Base-by-base conservation (phyloP, 2,329 filamentous ascomycete genomes). In the Ustulina deusta region DNA sequence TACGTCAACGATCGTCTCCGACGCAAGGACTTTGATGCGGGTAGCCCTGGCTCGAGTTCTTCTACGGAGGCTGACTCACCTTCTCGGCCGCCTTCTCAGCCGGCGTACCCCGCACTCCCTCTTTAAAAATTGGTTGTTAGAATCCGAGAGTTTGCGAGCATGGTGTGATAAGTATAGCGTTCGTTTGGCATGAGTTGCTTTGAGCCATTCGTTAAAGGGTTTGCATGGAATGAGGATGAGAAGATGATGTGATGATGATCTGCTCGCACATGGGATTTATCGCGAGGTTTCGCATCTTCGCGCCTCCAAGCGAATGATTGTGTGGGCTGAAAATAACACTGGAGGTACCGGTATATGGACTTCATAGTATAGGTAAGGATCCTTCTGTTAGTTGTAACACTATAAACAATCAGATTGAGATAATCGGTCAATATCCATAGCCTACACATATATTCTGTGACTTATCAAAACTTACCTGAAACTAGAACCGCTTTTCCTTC, bases 1-100 rank as follows among this genome's bases (percentile, higher is more conserved):
- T 86, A 87, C 68, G 83, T 91, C 61, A 83, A 83, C 54, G 81
- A 85, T 11, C 85, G 88, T 36, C 82, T 91, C n/a, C 82, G 87
- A 63, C 83, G 83, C 38, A 82, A 82, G 71, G 86, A 90, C 62
- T 91, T 86, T 71, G 81, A 83, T 68, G 71, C 52, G 42, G 78
- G 68, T 63, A 77, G 72, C 69, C 77, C 75, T 54, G 74, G 65
- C 54, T 78, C 75, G 46, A 80, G 70, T 56, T 78, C 78, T 51
- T 77, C 74, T 13, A 80, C 78, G 74, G 76, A 78, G 1, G 72
- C 73, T 49, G 78, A 77, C 61, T 75, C 74, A 1, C 73, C 74
- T 0, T 65, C 60, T 3, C 69, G 75, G 29, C 75, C 77, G n/a
- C 76, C 74, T 10, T 75, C 74, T 38, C 77, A 78, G 69, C 78